phyloP scores from a whole-genome alignment of 2,329 filamentous ascomycete species.

The Hypocrella siamensis region DNA sequence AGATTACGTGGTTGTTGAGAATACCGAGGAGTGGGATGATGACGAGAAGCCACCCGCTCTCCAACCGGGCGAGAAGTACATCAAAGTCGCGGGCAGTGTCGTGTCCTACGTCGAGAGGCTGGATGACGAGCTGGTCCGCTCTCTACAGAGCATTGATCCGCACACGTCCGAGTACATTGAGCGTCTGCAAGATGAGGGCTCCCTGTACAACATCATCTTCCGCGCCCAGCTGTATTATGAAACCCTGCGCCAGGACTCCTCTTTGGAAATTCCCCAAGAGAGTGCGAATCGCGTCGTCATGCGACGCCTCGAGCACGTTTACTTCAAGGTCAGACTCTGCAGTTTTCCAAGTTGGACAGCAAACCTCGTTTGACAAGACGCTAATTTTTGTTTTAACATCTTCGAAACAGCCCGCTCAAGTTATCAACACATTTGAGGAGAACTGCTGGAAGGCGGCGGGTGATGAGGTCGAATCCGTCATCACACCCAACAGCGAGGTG shows the following conservation, averaged over 20 bases:
- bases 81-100: constrained; percentile 85
- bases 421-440: constrained; percentile 86
- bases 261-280: constrained; percentile 66
- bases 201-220: constrained; percentile 84
- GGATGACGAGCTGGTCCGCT: constrained; percentile 92
- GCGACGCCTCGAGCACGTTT: constrained; percentile 88
- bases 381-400: constrained; percentile 5
- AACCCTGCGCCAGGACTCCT: constrained; percentile 51
- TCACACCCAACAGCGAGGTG: constrained; percentile 58
- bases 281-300: constrained; percentile 85
- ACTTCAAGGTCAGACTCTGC: constrained; percentile 64
- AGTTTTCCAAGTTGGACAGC: too few species aligned
- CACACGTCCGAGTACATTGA: constrained; percentile 99
- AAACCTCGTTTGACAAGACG: too few species aligned
- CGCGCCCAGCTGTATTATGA: constrained; percentile 82
- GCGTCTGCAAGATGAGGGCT: constrained; percentile 75
- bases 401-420: constrained; percentile 54
- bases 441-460: constrained; percentile 80
- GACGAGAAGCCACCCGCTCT: constrained; percentile 82
- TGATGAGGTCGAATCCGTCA: constrained; percentile 52
- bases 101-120: constrained; percentile 90
- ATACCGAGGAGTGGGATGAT: constrained; percentile 96
- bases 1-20: constrained; percentile 76
- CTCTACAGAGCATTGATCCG: constrained; percentile 93
- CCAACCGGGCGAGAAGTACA: constrained; percentile 58